A percentile compares a stretch with the other conserved stretches of the same genome.
Conservation (phyloP, 345 rosid genomes). For the Salix caprea region DNA sequence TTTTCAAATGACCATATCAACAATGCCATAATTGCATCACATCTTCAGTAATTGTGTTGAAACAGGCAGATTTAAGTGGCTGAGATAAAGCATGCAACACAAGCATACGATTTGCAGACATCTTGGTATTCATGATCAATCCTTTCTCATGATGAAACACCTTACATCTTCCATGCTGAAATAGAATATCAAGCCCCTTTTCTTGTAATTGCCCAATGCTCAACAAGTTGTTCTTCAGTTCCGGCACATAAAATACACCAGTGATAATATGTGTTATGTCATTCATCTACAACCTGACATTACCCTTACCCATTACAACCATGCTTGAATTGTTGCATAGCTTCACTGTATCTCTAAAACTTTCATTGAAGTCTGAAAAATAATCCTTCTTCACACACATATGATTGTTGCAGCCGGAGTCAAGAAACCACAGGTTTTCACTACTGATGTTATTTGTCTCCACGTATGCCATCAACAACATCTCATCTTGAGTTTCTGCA, state of each 20-base stretch:
- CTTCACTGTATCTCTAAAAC: background rate
- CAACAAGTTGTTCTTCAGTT: background rate
- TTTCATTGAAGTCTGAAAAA: background rate
- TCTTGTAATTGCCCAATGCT: background rate
- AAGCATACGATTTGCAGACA: too few species aligned
- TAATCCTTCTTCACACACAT: background rate
- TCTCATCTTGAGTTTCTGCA: background rate
- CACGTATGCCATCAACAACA: background rate
- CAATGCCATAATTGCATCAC: too few species aligned
- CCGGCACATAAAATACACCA: background rate
- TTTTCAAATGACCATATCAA: too few species aligned
- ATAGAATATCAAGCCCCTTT: background rate
- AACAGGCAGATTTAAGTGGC: too few species aligned
- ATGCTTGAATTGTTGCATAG: background rate
- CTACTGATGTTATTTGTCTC: background rate
- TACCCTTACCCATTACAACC: background rate
- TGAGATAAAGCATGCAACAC: too few species aligned
- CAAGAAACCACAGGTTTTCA: background rate
- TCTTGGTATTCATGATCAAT: background rate
- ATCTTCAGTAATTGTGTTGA: too few species aligned
- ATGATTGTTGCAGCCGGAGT: background rate
- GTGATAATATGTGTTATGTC: background rate
- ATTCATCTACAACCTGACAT: background rate
- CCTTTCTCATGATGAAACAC: background rate
- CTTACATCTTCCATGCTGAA: background rate